phyloP scores from a whole-genome alignment of 2,329 filamentous ascomycete genomes.

The Microsporum canis region DNA sequence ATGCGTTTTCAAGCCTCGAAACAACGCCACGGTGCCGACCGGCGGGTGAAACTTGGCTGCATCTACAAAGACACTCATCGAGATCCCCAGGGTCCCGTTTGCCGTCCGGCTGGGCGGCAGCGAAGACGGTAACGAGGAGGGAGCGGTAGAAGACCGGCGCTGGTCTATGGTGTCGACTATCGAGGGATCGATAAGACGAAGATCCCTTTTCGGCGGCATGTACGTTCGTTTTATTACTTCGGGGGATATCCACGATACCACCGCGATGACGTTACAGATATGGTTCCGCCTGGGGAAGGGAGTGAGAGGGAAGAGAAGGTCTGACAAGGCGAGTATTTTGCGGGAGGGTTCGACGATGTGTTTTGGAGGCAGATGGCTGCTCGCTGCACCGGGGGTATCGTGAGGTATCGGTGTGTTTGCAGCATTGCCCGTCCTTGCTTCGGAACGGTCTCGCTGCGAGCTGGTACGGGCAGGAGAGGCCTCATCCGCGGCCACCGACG shows the following conservation, averaged over 20 bases:
- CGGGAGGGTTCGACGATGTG: neutral
- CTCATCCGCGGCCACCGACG: neutral
- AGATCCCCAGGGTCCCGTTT: constrained; percentile 13
- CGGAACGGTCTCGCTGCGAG: neutral
- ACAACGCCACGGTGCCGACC: constrained; percentile 21
- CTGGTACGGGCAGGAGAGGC: neutral
- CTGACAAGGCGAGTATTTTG: constrained; percentile 14
- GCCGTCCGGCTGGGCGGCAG: neutral
- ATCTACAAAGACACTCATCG: constrained; percentile 22
- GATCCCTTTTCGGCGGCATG: constrained; percentile 22
- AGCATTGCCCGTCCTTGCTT: neutral
- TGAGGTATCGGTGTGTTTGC: neutral
- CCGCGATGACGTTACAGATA: constrained; percentile 18
- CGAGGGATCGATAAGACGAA: constrained; percentile 21
- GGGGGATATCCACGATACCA: constrained; percentile 21
- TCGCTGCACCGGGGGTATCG: neutral
- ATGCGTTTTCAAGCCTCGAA: constrained; percentile 22
- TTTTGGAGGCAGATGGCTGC: neutral
- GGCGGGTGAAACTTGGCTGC: constrained; percentile 19
- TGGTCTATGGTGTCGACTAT: constrained; percentile 7
- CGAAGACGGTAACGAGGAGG: neutral
- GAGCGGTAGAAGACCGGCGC: neutral
- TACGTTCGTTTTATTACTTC: constrained; percentile 16
- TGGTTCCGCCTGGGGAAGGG: constrained; percentile 19
- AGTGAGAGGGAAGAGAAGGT: constrained; percentile 12